Evolutionary conservation across 352 stramenopile genomes (phyloP), one percentile per base, ranked within the genome.

Genomic region (Blastocystis sp.): DNA sequence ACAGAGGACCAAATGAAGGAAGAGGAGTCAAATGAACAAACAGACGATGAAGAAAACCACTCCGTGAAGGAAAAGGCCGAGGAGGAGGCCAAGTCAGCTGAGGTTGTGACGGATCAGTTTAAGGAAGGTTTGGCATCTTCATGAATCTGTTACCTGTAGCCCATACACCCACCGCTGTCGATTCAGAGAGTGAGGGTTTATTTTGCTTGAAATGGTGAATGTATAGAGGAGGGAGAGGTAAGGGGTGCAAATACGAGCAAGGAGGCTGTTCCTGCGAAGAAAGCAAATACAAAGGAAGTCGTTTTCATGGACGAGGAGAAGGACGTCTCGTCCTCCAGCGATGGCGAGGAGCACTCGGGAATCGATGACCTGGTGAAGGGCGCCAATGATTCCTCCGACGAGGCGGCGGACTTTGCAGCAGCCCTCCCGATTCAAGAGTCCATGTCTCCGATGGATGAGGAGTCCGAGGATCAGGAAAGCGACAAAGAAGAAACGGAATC

Each of bases 271-370:
- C 41, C 2, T 40, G 66, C 38, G 61, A 56, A 28, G 45, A 81
- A 81, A 41, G 71, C 71, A 38, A 81, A 81, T 81, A n/a, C 48
- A 17, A 81, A 81, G 0, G 71, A 81, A 60, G 10, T 81, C 3
- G 71, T 81, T 40, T 81, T 81, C 28, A 34, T 81, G 28, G 45
- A 81, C 28, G 71, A 81, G 11, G 71, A 81, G 66, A 48, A 65
- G 40, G 45, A 64, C 43, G 38, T 21, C 17, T 40, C 48, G 19
- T 81, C 71, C 4, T 34, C 28, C 19, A 34, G 11, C 62, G n/a
- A 28, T 34, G 28, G 28, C 28, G 28, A 34, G 28, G 28, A 34
- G 28, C 28, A 34, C 28, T 34, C 28, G 28, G 28, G 28, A 34
- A 34, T 34, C 28, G 28, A 34, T 34, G 28, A 34, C 28, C 28